phyloP scores from a whole-genome alignment of 805 yeast genomes.

The Yamadazyma kitorensis region DNA sequence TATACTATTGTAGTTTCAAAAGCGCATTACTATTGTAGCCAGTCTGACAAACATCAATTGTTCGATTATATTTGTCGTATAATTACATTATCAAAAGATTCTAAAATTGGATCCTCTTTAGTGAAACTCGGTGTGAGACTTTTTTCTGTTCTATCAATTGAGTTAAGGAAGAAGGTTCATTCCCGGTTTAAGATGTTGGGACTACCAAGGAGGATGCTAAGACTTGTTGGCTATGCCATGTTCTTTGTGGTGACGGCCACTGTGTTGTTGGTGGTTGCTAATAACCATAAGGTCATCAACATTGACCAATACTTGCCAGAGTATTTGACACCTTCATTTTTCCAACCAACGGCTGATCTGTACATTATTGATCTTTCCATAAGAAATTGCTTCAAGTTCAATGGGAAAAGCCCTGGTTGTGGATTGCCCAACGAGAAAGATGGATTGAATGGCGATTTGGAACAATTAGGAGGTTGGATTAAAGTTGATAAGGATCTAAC shows the following conservation, averaged over 20 bases:
- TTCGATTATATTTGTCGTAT: too few relatives aligned
- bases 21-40: too few relatives aligned
- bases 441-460: slow-evolving; percentile 25
- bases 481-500: slow-evolving; percentile 46
- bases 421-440: slow-evolving; percentile 22
- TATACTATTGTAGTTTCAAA: too few relatives aligned
- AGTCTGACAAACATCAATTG: too few relatives aligned
- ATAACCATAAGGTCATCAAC: slow-evolving; percentile 32
- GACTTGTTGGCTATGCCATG: slow-evolving; percentile 23
- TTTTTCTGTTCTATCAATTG: too few relatives aligned
- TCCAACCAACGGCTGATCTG: slow-evolving; percentile 39
- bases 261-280: slow-evolving; percentile 34
- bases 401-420: slow-evolving; percentile 20
- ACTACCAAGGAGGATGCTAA: slow-evolving; percentile 30
- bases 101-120: too few relatives aligned
- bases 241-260: slow-evolving; percentile 17
- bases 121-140: too few relatives aligned
- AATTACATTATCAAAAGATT: too few relatives aligned
- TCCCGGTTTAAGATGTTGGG: slow-evolving; percentile 8
- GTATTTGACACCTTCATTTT: slow-evolving; percentile 33
- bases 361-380: slow-evolving; percentile 42
- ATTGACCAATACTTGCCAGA: slow-evolving; percentile 24
- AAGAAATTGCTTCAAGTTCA: slow-evolving; percentile 25
- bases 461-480: slow-evolving; percentile 35
- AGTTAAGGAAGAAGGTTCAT: too few relatives aligned